Evolutionary conservation across 1,139 yeast genomes (phyloP).

Genomic region (Kazachstania sp.): DNA sequence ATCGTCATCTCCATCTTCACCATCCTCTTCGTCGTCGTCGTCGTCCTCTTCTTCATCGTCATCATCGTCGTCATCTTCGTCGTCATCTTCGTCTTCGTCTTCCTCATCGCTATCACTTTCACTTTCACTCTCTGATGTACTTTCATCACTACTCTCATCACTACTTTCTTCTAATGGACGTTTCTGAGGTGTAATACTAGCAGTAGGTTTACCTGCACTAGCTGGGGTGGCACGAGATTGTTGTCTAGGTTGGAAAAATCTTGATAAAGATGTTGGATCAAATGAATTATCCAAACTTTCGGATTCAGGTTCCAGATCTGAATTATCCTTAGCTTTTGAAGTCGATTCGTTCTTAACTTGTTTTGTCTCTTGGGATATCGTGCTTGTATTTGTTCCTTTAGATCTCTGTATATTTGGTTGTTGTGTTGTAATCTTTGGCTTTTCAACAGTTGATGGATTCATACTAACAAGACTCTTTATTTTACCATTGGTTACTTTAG

Average conservation of each 20-base stretch:
- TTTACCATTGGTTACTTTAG: constrained; percentile 46
- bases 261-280: constrained; percentile 31
- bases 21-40: background rate
- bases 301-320: constrained; percentile 9
- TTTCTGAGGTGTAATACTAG: constrained; percentile 17
- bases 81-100: constrained; percentile 4
- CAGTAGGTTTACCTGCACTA: constrained; percentile 7
- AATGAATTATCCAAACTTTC: constrained; percentile 14
- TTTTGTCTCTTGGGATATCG: background rate
- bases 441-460: constrained; percentile 8
- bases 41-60: background rate
- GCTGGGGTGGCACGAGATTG: constrained; percentile 10
- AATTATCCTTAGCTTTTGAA: constrained; percentile 2
- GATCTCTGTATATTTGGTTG: constrained; percentile 4
- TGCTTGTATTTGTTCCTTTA: background rate
- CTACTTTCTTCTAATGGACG: constrained; percentile 16
- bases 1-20: background rate
- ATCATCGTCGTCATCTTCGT: constrained; percentile 5
- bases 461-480: constrained; percentile 32
- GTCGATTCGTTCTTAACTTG: background rate
- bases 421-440: constrained; percentile 8
- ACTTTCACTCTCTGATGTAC: constrained; percentile 5
- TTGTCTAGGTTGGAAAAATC: constrained; percentile 31
- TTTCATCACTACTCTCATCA: constrained; percentile 4
- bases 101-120: constrained; percentile 3